Conservation (phyloP, 139 green algal species). For the Chlamydomonas sp. region DNA sequence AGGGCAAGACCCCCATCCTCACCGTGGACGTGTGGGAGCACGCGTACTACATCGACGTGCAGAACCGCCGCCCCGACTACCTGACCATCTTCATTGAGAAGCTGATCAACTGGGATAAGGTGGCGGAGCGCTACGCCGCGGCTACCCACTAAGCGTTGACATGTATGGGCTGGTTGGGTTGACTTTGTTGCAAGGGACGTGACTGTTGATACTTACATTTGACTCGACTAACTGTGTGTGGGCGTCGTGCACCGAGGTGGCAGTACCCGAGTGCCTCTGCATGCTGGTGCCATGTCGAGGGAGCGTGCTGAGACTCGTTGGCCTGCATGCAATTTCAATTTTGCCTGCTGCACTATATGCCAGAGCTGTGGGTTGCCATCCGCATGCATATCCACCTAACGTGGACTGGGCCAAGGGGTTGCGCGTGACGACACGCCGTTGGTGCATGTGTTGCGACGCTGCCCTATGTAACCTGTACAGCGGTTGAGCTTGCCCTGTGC, state of each 20-base stretch:
- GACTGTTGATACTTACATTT: too few species aligned
- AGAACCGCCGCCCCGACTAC: constrained; percentile 82
- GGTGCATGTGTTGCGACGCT: too few species aligned
- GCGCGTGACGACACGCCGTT: too few species aligned
- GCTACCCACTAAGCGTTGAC: constrained; percentile 6
- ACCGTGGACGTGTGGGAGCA: constrained; percentile 97
- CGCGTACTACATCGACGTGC: constrained; percentile 64
- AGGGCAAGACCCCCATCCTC: constrained; percentile 85
- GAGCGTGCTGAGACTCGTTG: background rate
- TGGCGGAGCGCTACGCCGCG: constrained; percentile 65
- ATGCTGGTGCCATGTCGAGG: background rate
- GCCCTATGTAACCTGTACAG: background rate
- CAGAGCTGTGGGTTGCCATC: too few species aligned
- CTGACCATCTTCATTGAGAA: constrained; percentile 88
- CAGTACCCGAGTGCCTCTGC: too few species aligned
- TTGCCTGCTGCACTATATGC: too few species aligned
- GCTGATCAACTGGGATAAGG: constrained; percentile 88
- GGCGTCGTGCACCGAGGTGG: too few species aligned
- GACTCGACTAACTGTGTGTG: too few species aligned
- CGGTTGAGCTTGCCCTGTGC: background rate
- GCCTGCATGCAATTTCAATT: too few species aligned
- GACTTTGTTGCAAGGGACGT: background rate
- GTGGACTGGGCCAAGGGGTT: too few species aligned
- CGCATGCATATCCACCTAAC: too few species aligned
- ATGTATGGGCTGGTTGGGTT: background rate